phyloP scores from a whole-genome alignment of 768 basidiomycete species.

The Sporobolomyces roseus region DNA sequence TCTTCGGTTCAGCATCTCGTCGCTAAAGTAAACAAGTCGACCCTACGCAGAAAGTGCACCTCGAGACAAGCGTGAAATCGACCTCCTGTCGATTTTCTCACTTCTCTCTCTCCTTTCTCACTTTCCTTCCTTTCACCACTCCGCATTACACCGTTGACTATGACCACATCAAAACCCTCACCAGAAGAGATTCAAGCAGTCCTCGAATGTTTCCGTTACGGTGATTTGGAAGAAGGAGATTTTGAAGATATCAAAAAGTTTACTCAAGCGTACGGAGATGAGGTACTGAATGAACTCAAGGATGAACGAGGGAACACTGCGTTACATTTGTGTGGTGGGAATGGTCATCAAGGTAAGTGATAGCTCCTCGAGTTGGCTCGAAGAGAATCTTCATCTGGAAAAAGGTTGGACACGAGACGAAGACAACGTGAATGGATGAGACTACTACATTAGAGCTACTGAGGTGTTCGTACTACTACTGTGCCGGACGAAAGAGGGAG shows the following conservation, averaged over 20 bases:
- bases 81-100: too few species aligned
- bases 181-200: conserved; percentile 45
- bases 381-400: background rate
- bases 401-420: background rate
- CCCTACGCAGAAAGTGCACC: too few species aligned
- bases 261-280: conserved; percentile 35
- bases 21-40: too few species aligned
- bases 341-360: conserved; percentile 45
- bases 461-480: too few species aligned
- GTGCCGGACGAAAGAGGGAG: too few species aligned
- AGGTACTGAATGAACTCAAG: conserved; percentile 30
- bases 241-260: conserved; percentile 42
- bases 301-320: conserved; percentile 46
- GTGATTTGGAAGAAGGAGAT: conserved; percentile 42
- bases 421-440: too few species aligned
- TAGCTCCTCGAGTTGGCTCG: background rate
- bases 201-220: conserved; percentile 46
- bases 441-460: too few species aligned
- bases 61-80: too few species aligned
- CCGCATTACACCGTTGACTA: background rate
- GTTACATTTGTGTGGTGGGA: conserved; percentile 46
- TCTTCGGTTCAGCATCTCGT: too few species aligned
- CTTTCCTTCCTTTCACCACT: background rate
- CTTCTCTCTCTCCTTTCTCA: background rate
- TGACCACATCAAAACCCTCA: background rate